Conservation (phyloP, 2,329 filamentous ascomycete species). For the Cladorrhinum sp. region DNA sequence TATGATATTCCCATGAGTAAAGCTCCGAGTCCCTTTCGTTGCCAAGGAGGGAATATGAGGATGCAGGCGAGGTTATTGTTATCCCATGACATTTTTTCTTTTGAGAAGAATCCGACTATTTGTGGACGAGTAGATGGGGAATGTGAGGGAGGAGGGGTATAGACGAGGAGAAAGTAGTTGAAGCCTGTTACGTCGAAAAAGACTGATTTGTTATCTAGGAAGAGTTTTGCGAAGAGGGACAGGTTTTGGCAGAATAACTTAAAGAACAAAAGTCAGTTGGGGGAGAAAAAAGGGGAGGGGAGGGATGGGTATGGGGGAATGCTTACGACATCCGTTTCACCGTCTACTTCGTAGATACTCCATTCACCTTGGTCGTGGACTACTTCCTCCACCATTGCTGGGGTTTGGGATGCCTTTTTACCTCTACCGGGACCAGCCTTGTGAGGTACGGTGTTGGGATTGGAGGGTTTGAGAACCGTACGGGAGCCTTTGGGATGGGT, state of each 20-base stretch:
- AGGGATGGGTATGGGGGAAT: neutral
- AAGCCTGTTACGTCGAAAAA: conserved; percentile 96
- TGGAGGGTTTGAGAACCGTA: conserved; percentile 36
- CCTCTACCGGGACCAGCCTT: conserved; percentile 34
- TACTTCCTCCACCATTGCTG: conserved; percentile 42
- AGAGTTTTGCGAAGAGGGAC: conserved; percentile 93
- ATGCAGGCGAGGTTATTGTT: conserved; percentile 98
- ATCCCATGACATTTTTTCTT: conserved; percentile 98
- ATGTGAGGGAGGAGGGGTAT: conserved; percentile 50
- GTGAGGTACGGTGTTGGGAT: conserved; percentile 26
- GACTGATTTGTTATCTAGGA: conserved; percentile 96
- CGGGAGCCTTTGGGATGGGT: conserved; percentile 50
- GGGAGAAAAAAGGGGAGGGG: neutral
- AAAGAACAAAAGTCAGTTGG: neutral
- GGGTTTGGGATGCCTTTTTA: conserved; percentile 32
- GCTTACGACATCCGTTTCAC: conserved; percentile 72
- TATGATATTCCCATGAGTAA: conserved; percentile 92
- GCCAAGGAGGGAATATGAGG: conserved; percentile 91
- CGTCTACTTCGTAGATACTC: conserved; percentile 90
- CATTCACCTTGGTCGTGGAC: conserved; percentile 66
- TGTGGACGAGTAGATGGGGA: conserved; percentile 39
- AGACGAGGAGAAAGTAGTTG: conserved; percentile 88
- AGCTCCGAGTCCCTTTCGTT: conserved; percentile 82
- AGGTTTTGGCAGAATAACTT: conserved; percentile 90
- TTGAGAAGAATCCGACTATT: conserved; percentile 95